Conservation (phyloP, 1,139 yeast genomes). For the Saccharomycopsis crataegensis region DNA sequence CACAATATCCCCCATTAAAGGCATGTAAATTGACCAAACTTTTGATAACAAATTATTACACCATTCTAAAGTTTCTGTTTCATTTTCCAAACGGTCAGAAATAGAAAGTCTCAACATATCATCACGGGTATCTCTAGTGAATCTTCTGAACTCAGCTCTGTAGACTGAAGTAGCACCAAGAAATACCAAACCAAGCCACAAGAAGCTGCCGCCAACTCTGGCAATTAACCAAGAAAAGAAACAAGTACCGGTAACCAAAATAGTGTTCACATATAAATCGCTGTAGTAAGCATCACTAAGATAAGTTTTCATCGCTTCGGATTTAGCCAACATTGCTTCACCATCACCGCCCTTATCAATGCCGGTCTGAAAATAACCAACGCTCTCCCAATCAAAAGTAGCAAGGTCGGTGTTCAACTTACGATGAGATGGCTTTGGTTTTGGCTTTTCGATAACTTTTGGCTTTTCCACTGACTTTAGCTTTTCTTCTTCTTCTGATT, state of each 20-base stretch:
- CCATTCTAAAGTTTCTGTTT: conserved; percentile 74
- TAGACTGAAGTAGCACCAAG: conserved; percentile 59
- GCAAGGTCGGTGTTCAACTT: conserved; percentile 15
- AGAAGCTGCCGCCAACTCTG: conserved; percentile 47
- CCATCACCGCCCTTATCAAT: conserved; percentile 13
- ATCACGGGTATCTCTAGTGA: conserved; percentile 64
- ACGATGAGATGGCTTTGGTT: conserved; percentile 6
- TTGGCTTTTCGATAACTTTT: background rate
- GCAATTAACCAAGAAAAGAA: conserved; percentile 62
- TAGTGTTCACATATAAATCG: conserved; percentile 67
- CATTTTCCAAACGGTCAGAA: conserved; percentile 51
- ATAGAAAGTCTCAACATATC: conserved; percentile 60
- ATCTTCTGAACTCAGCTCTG: conserved; percentile 63
- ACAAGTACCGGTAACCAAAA: conserved; percentile 60
- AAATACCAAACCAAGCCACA: conserved; percentile 50
- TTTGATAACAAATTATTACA: conserved; percentile 65
- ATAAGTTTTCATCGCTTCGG: conserved; percentile 43
- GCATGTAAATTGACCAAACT: conserved; percentile 85
- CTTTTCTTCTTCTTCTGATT: background rate
- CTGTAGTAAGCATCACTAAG: conserved; percentile 61
- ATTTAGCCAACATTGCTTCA: conserved; percentile 24
- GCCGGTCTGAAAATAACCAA: conserved; percentile 9
- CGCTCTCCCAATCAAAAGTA: conserved; percentile 17
- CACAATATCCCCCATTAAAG: conserved; percentile 72
- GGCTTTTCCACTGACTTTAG: background rate